These are phyloP conservation scores for Kluyveromyces siamensis DNA, from an alignment of 805 yeast species.

Conservation along the genomic window DNA sequence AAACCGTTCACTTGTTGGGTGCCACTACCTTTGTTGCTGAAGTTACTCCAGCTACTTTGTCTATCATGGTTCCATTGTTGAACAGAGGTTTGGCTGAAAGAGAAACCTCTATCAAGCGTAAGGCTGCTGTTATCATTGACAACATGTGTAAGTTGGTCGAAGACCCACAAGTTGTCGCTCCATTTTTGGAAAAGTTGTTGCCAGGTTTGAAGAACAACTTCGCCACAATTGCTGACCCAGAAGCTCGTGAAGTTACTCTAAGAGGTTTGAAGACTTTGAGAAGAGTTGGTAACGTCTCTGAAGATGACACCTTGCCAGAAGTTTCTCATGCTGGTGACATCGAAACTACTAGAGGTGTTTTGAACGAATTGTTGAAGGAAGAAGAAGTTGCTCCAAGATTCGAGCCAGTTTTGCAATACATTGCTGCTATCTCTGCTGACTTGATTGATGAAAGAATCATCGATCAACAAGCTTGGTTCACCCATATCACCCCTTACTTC, in stretches of 20 bases:
- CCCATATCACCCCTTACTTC: slow-evolving; percentile 84
- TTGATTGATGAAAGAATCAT: slow-evolving; percentile 96
- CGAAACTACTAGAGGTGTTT: slow-evolving; percentile 73
- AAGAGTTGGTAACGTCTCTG: slow-evolving; percentile 97
- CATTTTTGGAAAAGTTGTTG: slow-evolving; percentile 89
- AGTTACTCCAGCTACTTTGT: slow-evolving; percentile 98
- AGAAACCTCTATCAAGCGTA: slow-evolving; percentile 99
- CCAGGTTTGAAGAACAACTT: slow-evolving; percentile 94
- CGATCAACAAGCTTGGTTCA: slow-evolving; percentile 87
- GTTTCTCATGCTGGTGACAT: slow-evolving; percentile 98
- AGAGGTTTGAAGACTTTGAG: slow-evolving; percentile 95
- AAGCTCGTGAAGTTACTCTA: slow-evolving; percentile 96
- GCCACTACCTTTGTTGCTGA: slow-evolving; percentile 99
- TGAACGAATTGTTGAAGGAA: slow-evolving; percentile 62
- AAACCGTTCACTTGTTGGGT: slow-evolving; percentile 97
- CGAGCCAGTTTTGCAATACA: slow-evolving; percentile 65
- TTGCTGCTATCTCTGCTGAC: slow-evolving; percentile 97
- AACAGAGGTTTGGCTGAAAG: slow-evolving; percentile 99
- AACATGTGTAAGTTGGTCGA: slow-evolving; percentile 99
- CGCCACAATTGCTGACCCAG: slow-evolving; percentile 98
- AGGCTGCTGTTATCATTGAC: slow-evolving; percentile 98
- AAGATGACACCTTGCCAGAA: slow-evolving; percentile 87
- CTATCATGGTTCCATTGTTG: slow-evolving; percentile 98
- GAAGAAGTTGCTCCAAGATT: slow-evolving; percentile 70
- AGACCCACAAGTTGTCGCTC: slow-evolving; percentile 99